Conservation (phyloP, 495 filamentous ascomycete species). For the Lineolata rhizophorae region DNA sequence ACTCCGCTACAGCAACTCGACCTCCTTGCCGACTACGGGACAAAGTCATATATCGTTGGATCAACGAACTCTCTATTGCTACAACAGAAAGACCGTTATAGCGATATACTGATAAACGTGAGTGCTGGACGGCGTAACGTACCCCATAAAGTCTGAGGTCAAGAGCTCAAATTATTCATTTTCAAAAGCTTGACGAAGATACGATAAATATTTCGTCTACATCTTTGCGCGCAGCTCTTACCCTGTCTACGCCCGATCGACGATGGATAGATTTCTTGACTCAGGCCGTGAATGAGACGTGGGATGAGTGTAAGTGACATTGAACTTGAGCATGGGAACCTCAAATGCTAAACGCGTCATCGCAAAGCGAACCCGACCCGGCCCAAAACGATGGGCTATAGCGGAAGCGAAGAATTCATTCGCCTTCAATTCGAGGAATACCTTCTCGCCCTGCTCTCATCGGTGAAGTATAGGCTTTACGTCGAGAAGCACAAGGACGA, state of each 20-base stretch:
- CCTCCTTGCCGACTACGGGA: conserved; percentile 77
- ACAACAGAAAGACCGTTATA: conserved; percentile 92
- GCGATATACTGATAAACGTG: conserved; percentile 85
- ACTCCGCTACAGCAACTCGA: conserved; percentile 93
- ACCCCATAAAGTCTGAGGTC: neutral
- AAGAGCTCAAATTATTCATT: neutral
- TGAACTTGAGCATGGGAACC: neutral
- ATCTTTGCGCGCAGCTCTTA: conserved; percentile 54
- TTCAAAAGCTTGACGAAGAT: conserved; percentile 54
- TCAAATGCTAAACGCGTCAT: conserved; percentile 2
- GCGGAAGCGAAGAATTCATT: conserved; percentile 95
- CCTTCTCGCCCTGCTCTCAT: conserved; percentile 66
- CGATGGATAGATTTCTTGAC: conserved; percentile 94
- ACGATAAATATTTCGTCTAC: conserved; percentile 64
- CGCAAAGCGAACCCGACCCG: conserved; percentile 60
- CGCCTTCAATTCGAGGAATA: conserved; percentile 96
- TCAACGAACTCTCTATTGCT: conserved; percentile 88
- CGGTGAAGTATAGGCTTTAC: conserved; percentile 75
- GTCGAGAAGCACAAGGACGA: conserved; percentile 37
- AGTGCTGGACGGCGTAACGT: conserved; percentile 6
- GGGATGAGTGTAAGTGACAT: conserved; percentile 42
- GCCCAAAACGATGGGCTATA: conserved; percentile 85
- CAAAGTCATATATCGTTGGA: conserved; percentile 92
- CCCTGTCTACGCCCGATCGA: conserved; percentile 67
- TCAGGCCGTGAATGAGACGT: conserved; percentile 82